A percentile compares a stretch with the other conserved stretches of the same genome.
phyloP scores from a whole-genome alignment of 2,329 filamentous ascomycete genomes.

The Hypoxylon sp. region DNA sequence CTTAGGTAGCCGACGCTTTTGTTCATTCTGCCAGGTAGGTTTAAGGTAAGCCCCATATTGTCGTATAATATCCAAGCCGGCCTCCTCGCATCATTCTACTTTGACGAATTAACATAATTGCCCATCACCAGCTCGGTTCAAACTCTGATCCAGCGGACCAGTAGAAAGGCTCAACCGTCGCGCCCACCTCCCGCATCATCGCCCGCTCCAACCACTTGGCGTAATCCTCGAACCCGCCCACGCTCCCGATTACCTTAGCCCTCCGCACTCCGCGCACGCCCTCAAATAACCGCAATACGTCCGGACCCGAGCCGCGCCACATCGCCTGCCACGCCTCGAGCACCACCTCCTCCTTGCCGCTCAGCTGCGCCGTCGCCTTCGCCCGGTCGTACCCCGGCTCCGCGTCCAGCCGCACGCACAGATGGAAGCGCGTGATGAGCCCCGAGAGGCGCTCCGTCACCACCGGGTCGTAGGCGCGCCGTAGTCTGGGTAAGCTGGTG shows the following conservation, averaged over 20 bases:
- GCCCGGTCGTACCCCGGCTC: constrained; percentile 53
- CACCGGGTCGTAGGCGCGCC: constrained; percentile 52
- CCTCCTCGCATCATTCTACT: neutral
- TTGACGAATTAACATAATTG: neutral
- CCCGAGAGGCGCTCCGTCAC: constrained; percentile 45
- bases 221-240: constrained; percentile 59
- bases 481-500: constrained; percentile 58
- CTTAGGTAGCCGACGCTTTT: constrained; percentile 1
- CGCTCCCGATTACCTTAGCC: constrained; percentile 56
- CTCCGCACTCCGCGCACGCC: constrained; percentile 56
- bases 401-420: constrained; percentile 59
- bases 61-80: neutral
- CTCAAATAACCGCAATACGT: too few relatives aligned
- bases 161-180: constrained; percentile 31
- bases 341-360: constrained; percentile 57
- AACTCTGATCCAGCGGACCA: constrained; percentile 20
- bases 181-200: constrained; percentile 52
- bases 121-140: constrained; percentile 1
- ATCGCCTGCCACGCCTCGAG: constrained; percentile 57
- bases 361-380: too few relatives aligned
- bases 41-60: neutral
- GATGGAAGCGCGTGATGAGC: too few relatives aligned
- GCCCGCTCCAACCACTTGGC: constrained; percentile 56
- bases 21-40: neutral
- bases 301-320: too few relatives aligned